Base-by-base conservation (phyloP, 1,284 basidiomycete species). In the Naganishia albida region DNA sequence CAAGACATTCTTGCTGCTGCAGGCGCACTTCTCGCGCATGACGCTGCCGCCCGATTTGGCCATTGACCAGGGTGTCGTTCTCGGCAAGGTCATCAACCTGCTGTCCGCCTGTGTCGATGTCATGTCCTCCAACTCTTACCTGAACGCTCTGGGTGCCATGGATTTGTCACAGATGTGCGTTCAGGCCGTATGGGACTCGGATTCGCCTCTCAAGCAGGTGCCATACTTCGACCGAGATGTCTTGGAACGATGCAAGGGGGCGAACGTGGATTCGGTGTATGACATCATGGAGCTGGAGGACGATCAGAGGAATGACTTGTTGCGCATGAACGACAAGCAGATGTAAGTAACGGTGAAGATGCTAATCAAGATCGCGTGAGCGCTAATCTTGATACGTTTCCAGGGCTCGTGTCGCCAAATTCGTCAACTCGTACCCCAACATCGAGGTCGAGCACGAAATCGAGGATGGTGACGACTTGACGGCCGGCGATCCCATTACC, bases 151-250 rank as follows among this genome's bases (percentile, higher is more conserved):
- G 16, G 90, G 94, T 55, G 95, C 94, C 0, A 99, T 99, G 96
- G 96, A 99, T 80, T 78, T 99, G 66, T 91, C 89, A n/a, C 96
- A 99, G 80, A 99, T 99, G 95, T 93, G 91, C 77, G 93, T 98
- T 1, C 96, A 99, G 79, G 94, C 91, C 0, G 88, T 95, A 76
- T 98, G 95, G 95, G 94, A 99, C 74, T 89, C 88, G 38, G 96
- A 97, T 77, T 92, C 89, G 51, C 91, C 93, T 0, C 79, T 98
- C 74, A 91, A 90, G 75, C 95, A 99, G 77, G 89, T 99, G 52
- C 96, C 96, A 12, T 92, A 96, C 79, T 99, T 98, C 78, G 91
- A 94, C 69, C 79, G 85, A 10, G 89, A 93, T 52, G 90, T 91
- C 39, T 82, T 99, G 73, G 85, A 88, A 73, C 85, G 94, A 20